Conservation (phyloP, 345 rosid species). For the Camelina laxa region DNA sequence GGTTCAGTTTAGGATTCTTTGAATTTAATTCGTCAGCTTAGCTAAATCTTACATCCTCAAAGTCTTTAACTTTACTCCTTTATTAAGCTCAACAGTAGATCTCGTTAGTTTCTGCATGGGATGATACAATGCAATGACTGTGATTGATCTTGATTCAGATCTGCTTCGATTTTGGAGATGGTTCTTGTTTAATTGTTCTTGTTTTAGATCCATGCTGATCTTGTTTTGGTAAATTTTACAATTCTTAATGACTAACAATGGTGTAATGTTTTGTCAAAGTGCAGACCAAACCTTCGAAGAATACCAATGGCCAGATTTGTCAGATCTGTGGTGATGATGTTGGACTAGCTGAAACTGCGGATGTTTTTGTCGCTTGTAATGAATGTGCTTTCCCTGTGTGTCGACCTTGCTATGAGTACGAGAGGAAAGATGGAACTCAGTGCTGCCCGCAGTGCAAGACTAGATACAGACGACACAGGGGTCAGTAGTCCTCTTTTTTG, state of each 20-base stretch:
- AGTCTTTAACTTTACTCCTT: constrained; percentile 24
- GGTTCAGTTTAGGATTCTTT: constrained; percentile 26
- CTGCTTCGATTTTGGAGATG: neutral
- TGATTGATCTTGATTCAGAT: constrained; percentile 4
- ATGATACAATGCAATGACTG: neutral
- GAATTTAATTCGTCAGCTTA: neutral
- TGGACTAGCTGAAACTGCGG: constrained; percentile 66
- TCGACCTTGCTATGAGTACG: constrained; percentile 97
- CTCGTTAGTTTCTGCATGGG: constrained; percentile 18
- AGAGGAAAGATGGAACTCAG: constrained; percentile 98
- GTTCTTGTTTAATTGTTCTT: neutral
- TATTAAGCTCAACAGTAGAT: constrained; percentile 13
- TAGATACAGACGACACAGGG: constrained; percentile 92
- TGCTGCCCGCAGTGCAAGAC: constrained; percentile 99
- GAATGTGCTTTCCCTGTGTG: constrained; percentile 99
- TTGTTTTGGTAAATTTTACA: constrained; percentile 10
- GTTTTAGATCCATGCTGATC: constrained; percentile 2
- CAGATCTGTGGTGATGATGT: constrained; percentile 97
- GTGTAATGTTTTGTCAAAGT: neutral
- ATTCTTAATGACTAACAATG: constrained; percentile 23
- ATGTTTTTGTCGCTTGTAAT: constrained; percentile 93
- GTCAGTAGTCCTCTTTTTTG: constrained; percentile 44
- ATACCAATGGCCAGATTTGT: constrained; percentile 75
- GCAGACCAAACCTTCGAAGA: constrained; percentile 88
- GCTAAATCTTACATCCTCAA: constrained; percentile 1